Base-by-base conservation (phyloP, 1,139 yeast species). In the Petasospora fabianii region DNA sequence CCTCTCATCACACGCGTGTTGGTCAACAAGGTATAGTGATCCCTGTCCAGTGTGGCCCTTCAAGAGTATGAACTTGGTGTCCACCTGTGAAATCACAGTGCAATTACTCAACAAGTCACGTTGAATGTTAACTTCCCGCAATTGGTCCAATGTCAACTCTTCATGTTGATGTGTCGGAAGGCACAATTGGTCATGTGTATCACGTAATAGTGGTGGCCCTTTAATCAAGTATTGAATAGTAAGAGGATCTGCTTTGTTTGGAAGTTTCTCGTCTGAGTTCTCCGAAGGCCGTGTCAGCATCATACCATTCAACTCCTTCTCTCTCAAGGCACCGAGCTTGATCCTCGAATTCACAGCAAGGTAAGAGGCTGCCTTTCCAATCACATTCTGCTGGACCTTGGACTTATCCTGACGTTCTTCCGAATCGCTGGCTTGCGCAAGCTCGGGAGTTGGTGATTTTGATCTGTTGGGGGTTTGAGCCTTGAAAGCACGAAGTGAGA, bases 1-100 rank as follows among this genome's bases (percentile, higher is more conserved):
- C 55, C 90, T 88, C 57, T 92, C 99, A 61, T 94, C 98, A 50
- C 96, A 85, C 0, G 98, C 98, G 65, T 92, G 99, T 60, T 92
- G 99, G 58, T 92, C 99, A 35, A 92, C 73, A 28, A 92, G 85
- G 52, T 90, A 87, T 30, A 92, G 58, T 52, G 84, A 83, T 50
- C 77, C 77, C 5, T 61, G 13, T 1, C 15, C 59, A 6, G 53
- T 48, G 6, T 49, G 43, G 29, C 69, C 62, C 3, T 76, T 74
- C 0, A 85, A 90, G 21, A 92, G 62, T 17, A 92, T 86, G 56
- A 92, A 92, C 34, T 54, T 54, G 3, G 33, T 27, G 35, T 79
- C 86, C 2, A 84, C 61, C 54, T 85, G 95, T 4, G 60, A 55
- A 12, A 73, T 59, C 1, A 69, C 63, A 13, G 49, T 46, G 30